Conservation (phyloP, 225 moss, liverwort and hornwort genomes). For the Pseudoscleropodium purum region DNA sequence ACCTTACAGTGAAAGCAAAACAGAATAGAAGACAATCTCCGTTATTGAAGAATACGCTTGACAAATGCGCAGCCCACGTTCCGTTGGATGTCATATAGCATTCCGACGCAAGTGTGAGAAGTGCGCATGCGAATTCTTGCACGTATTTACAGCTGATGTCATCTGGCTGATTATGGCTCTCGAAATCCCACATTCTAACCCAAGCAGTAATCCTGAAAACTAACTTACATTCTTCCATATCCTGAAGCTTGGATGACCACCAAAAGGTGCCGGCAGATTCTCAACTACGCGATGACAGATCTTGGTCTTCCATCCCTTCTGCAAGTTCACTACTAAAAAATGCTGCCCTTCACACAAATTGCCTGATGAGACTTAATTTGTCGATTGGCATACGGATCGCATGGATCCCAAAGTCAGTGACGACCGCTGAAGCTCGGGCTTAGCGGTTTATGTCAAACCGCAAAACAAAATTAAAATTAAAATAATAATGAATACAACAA, state of each 20-base stretch:
- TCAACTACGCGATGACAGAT: background rate
- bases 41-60: background rate
- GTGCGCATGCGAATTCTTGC: background rate
- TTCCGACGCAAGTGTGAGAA: background rate
- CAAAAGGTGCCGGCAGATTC: background rate
- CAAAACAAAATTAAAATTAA: background rate
- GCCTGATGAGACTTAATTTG: background rate
- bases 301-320: background rate
- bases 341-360: background rate
- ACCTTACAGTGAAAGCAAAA: background rate
- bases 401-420: background rate
- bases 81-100: background rate
- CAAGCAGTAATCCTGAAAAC: background rate
- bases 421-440: background rate
- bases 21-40: background rate
- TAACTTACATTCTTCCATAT: background rate
- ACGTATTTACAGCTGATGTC: background rate
- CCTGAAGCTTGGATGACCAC: background rate
- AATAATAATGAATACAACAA: background rate
- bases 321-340: background rate
- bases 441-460: background rate
- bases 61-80: background rate
- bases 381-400: background rate
- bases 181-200: background rate
- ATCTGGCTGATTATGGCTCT: background rate